phyloP scores from a whole-genome alignment of 2,329 filamentous ascomycete genomes.

The Chrysoporthe cubensis region DNA sequence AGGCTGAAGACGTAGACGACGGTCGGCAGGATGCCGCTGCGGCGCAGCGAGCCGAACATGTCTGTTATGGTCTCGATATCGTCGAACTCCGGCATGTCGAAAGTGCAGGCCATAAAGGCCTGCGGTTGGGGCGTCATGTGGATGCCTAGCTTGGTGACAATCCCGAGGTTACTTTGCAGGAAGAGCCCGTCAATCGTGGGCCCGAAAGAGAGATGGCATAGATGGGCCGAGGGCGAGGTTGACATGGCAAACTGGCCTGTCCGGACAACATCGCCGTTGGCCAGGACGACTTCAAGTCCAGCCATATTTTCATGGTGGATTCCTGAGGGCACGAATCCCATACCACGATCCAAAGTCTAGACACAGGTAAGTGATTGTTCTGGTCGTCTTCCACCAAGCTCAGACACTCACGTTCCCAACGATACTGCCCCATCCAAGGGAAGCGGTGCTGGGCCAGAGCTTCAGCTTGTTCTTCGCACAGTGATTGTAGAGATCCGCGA shows the following conservation, averaged over 20 bases:
- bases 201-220: slow-evolving; percentile 45
- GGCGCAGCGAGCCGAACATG: slow-evolving; percentile 47
- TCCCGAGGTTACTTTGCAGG: slow-evolving; percentile 56
- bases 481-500: slow-evolving; percentile 47
- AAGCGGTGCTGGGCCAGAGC: slow-evolving; percentile 53
- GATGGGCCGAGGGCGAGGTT: slow-evolving; percentile 44
- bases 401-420: slow-evolving; percentile 48
- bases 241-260: slow-evolving; percentile 39
- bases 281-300: slow-evolving; percentile 40
- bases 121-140: slow-evolving; percentile 46
- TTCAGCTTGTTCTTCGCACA: slow-evolving; percentile 44
- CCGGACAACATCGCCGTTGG: slow-evolving; percentile 36
- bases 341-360: slow-evolving; percentile 46
- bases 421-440: slow-evolving; percentile 53
- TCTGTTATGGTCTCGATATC: slow-evolving; percentile 49
- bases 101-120: slow-evolving; percentile 51
- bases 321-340: slow-evolving; percentile 45
- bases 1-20: slow-evolving; percentile 50
- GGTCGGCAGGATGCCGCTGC: slow-evolving; percentile 47
- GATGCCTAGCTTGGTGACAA: slow-evolving; percentile 60
- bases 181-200: slow-evolving; percentile 53
- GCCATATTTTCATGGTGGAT: slow-evolving; percentile 42
- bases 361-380: slow-evolving; percentile 34
- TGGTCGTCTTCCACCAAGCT: too few relatives aligned
- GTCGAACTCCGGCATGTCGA: slow-evolving; percentile 49